Evolutionary conservation across 768 basidiomycete species (phyloP), one percentile per base, ranked within the genome.

Genomic region (Cantharellus anzutake): DNA sequence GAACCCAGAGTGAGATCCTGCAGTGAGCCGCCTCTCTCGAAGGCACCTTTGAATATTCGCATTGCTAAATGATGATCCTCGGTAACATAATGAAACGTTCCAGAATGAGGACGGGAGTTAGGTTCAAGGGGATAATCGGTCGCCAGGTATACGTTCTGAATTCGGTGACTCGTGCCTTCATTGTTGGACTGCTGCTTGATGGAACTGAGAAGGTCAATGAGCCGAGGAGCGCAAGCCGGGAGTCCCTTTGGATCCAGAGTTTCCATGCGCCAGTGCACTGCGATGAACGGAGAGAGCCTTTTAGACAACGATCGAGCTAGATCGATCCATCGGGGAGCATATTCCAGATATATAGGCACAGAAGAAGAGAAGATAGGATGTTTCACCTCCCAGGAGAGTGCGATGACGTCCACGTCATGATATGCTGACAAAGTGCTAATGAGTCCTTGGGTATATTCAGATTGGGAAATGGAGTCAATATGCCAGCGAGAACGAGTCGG

Each of bases 261-360:
- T 62, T 81, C 79, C 72, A 78, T 78, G 29, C 76, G 70, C 80
- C 79, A 83, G 63, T 81, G 77, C 4, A 83, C 73, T 0, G 72
- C 75, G 2, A 76, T 64, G 66, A 76, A 81, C 0, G 75, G 72
- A 1, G 64, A 64, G 0, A 71, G 59, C 20, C 72, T 70, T 0
- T 68, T 65, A 0, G 70, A 64, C 51, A 80, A 65, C 40, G 63
- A 64, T 4, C 65, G 63, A 0, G 76, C 77, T 4, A 81, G 70
- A 5, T 68, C 67, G 42, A 70, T 48, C 44, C 44, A 48, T 11
- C 44, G 44, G 1, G 29, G 44, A 11, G 44, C 11, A 48, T 48
- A 48, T 29, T 48, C 44, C 29, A 48, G 11, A 48, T 48, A 29
- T 48, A 48, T 11, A 11, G 11, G 11, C 11, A 29, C 11, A 11